phyloP scores from a whole-genome alignment of 1,139 yeast species.

The Yamadazyma atmosphaerica region DNA sequence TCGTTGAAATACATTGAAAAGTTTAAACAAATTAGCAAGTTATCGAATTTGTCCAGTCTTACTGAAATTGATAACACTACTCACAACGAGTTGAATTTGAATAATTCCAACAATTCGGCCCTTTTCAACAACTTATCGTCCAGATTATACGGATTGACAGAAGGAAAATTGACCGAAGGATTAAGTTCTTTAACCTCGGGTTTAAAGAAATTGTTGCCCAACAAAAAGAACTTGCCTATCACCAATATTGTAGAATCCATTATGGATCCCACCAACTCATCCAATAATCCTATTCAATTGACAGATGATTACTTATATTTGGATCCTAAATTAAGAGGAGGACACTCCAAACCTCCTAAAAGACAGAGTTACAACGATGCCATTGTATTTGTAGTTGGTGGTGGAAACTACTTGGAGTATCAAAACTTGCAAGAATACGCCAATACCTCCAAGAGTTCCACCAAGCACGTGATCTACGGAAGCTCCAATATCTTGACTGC shows the following conservation, averaged over 20 bases:
- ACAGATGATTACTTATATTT: slow-evolving; percentile 90
- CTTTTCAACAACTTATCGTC: slow-evolving; percentile 77
- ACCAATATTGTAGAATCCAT: slow-evolving; percentile 89
- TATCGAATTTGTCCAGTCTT: slow-evolving; percentile 47
- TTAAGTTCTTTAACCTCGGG: slow-evolving; percentile 88
- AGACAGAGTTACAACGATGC: slow-evolving; percentile 81
- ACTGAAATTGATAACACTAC: slow-evolving; percentile 18
- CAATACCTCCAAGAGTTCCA: slow-evolving; percentile 36
- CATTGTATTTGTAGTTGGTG: slow-evolving; percentile 90
- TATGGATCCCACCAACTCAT: slow-evolving; percentile 75
- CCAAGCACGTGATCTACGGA: slow-evolving; percentile 72
- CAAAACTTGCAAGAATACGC: slow-evolving; percentile 91
- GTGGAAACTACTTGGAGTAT: slow-evolving; percentile 93
- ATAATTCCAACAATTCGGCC: slow-evolving; percentile 47
- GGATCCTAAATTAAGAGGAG: slow-evolving; percentile 90
- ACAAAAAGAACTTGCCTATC: slow-evolving; percentile 81
- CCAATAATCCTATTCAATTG: slow-evolving; percentile 58
- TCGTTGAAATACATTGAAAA: slow-evolving; percentile 74
- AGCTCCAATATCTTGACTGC: slow-evolving; percentile 84
- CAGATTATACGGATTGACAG: slow-evolving; percentile 78
- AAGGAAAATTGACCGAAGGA: slow-evolving; percentile 74
- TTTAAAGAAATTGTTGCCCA: slow-evolving; percentile 83
- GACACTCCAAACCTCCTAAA: slow-evolving; percentile 85
- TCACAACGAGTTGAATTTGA: slow-evolving; percentile 18
- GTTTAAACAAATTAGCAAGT: slow-evolving; percentile 74